These are phyloP conservation scores for Cyclotella kingstonii DNA, from an alignment of 108 stramenopile species.

Conservation along the genomic window DNA sequence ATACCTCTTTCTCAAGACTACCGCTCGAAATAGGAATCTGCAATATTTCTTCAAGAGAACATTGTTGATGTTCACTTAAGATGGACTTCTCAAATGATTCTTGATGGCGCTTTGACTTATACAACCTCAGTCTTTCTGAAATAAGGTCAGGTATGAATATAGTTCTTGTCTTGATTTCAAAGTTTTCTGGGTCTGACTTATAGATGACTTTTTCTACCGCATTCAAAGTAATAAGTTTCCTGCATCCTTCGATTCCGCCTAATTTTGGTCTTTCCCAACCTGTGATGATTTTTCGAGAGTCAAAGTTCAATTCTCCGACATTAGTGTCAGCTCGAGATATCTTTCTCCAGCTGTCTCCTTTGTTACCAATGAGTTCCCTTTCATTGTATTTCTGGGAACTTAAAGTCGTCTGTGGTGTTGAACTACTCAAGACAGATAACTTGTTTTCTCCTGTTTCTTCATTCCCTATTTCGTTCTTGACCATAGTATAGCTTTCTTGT, in stretches of 20 bases:
- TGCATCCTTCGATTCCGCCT: constrained; percentile 52
- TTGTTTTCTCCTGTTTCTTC: no score
- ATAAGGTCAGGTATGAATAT: constrained; percentile 67
- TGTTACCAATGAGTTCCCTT: constrained; percentile 5
- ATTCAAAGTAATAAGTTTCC: constrained; percentile 60
- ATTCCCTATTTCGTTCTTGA: no score
- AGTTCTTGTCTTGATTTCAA: constrained; percentile 53
- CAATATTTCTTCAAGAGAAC: constrained; percentile 45
- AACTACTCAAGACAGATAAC: no score
- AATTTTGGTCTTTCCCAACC: constrained; percentile 20
- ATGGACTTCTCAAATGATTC: constrained; percentile 43
- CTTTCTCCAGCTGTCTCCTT: constrained; percentile 39
- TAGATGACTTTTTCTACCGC: constrained; percentile 55
- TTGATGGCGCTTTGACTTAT: constrained; percentile 25
- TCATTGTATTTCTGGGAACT: constrained; percentile 13
- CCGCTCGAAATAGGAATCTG: constrained; percentile 30
- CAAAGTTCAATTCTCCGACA: constrained; percentile 27
- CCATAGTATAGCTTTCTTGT: no score
- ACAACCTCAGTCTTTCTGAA: constrained; percentile 50
- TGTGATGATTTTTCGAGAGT: constrained; percentile 27
- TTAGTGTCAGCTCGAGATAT: constrained; percentile 21
- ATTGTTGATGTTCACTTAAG: constrained; percentile 30
- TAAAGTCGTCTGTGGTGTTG: constrained; percentile 21
- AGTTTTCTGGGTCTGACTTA: constrained; percentile 51
- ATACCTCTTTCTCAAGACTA: background rate